These are phyloP conservation scores for Pyrenochaeta sp. DNA, from an alignment of 2,329 filamentous ascomycete genomes.

Conservation along the genomic window DNA sequence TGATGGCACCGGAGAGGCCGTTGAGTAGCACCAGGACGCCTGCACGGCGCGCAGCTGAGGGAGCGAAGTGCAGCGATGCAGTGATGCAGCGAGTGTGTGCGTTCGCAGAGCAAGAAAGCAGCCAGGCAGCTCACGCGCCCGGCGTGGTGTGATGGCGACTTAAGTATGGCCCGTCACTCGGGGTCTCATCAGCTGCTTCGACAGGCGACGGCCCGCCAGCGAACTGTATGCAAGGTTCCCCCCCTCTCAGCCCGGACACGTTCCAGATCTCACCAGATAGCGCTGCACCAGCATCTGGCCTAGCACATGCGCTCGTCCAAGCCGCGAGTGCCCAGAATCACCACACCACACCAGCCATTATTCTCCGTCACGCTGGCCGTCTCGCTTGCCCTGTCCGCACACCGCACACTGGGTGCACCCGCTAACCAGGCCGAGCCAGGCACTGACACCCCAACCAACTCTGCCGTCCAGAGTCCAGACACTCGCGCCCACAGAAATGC, in stretches of 20 bases:
- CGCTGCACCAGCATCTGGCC: background rate
- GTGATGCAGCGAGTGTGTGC: no score
- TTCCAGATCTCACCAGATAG: conserved; percentile 20
- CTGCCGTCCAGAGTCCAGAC: background rate
- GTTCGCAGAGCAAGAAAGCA: no score
- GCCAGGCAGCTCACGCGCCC: background rate
- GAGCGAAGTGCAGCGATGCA: background rate
- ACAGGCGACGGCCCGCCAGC: conserved; percentile 7
- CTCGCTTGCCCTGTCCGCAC: background rate
- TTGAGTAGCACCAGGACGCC: background rate
- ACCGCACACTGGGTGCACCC: background rate
- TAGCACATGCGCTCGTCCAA: background rate
- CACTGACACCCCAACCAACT: background rate
- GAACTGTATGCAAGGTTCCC: conserved; percentile 8
- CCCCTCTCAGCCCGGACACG: conserved; percentile 9
- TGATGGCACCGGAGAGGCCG: conserved; percentile 11
- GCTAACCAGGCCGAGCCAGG: background rate
- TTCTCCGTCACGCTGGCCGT: background rate
- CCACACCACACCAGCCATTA: background rate
- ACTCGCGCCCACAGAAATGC: background rate
- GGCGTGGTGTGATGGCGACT: conserved; percentile 1
- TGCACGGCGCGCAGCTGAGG: background rate
- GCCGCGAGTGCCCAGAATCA: background rate
- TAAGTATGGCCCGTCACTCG: conserved; percentile 1
- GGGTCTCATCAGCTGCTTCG: conserved; percentile 8